Conservation (phyloP, 768 basidiomycete genomes). For the Lentinula raphanica region DNA sequence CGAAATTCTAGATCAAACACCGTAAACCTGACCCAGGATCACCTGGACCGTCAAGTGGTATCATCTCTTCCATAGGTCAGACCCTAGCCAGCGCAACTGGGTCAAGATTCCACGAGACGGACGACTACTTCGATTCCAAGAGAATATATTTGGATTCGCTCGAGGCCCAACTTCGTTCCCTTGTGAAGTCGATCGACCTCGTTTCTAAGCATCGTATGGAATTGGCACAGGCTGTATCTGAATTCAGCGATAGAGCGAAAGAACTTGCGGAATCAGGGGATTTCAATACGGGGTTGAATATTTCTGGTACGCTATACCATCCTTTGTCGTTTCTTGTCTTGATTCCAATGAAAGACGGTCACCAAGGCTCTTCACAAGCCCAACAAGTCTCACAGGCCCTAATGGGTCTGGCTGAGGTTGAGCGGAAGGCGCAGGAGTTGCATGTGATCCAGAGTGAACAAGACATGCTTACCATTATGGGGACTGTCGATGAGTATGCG, state of each 20-base stretch:
- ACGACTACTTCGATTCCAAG: constrained; percentile 95
- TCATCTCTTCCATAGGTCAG: constrained; percentile 81
- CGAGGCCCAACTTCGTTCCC: constrained; percentile 80
- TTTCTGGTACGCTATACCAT: constrained; percentile 39
- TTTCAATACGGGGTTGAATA: constrained; percentile 1
- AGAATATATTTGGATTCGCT: constrained; percentile 82
- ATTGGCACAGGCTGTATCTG: constrained; percentile 61
- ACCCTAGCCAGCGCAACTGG: constrained; percentile 49
- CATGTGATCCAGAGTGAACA: constrained; percentile 73
- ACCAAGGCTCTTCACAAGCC: neutral
- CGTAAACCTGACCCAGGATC: constrained; percentile 54
- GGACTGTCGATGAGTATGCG: constrained; percentile 91
- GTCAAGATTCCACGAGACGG: constrained; percentile 81
- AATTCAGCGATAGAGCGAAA: constrained; percentile 69
- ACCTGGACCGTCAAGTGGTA: constrained; percentile 42
- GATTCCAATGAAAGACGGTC: neutral
- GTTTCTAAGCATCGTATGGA: constrained; percentile 86
- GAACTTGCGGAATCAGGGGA: constrained; percentile 45
- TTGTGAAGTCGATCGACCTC: constrained; percentile 81
- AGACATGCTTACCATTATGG: constrained; percentile 78
- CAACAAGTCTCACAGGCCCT: constrained; percentile 66
- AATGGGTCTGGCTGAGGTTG: constrained; percentile 65
- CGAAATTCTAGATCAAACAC: constrained; percentile 96
- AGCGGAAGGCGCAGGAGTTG: constrained; percentile 67
- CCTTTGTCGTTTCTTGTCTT: neutral